Percentiles rank a stretch among this genome's conserved stretches.
These are phyloP conservation scores for Peronosclerospora sorghi DNA, from an alignment of 352 stramenopile species.

Conservation along the genomic window DNA sequence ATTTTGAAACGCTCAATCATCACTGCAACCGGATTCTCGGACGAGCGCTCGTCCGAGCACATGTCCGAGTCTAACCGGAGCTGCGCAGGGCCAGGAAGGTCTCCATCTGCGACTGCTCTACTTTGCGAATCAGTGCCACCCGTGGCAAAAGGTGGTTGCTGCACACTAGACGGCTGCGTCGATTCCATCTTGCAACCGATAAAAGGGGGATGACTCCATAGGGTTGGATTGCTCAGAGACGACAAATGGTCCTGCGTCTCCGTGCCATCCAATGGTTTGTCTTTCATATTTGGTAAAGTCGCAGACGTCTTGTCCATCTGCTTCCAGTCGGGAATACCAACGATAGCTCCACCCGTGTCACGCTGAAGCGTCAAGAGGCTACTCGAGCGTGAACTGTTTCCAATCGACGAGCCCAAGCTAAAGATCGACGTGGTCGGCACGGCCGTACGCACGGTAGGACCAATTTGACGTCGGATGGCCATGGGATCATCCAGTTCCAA, in stretches of 20 bases:
- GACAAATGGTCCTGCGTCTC: slow-evolving; percentile 26
- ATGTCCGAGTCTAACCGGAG: slow-evolving; percentile 20
- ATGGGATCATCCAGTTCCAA: slow-evolving; percentile 70
- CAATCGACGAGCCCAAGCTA: slow-evolving; percentile 41
- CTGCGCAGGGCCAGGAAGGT: slow-evolving; percentile 8
- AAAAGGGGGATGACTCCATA: slow-evolving; percentile 59
- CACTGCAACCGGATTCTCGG: slow-evolving; percentile 20
- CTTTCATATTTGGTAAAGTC: slow-evolving; percentile 42
- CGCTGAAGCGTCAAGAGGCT: slow-evolving; percentile 38
- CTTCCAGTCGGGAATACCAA: slow-evolving; percentile 48
- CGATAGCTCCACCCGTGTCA: slow-evolving; percentile 31
- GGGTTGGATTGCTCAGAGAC: slow-evolving; percentile 44
- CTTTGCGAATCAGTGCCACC: slow-evolving; percentile 7
- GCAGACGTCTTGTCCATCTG: slow-evolving; percentile 44
- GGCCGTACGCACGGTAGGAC: slow-evolving; percentile 32
- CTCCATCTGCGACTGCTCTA: slow-evolving; percentile 12
- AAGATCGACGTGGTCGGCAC: slow-evolving; percentile 58
- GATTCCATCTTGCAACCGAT: slow-evolving; percentile 26
- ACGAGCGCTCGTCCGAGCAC: slow-evolving; percentile 11
- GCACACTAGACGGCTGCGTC: slow-evolving; percentile 11
- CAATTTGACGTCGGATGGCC: slow-evolving; percentile 46
- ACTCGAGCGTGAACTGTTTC: slow-evolving; percentile 35
- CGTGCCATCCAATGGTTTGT: slow-evolving; percentile 16
- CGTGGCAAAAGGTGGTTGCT: slow-evolving; percentile 10
- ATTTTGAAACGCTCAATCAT: slow-evolving; percentile 33